These are phyloP conservation scores for Colletotrichum australisinense DNA, from an alignment of 2,329 filamentous ascomycete species.

Conservation along the genomic window DNA sequence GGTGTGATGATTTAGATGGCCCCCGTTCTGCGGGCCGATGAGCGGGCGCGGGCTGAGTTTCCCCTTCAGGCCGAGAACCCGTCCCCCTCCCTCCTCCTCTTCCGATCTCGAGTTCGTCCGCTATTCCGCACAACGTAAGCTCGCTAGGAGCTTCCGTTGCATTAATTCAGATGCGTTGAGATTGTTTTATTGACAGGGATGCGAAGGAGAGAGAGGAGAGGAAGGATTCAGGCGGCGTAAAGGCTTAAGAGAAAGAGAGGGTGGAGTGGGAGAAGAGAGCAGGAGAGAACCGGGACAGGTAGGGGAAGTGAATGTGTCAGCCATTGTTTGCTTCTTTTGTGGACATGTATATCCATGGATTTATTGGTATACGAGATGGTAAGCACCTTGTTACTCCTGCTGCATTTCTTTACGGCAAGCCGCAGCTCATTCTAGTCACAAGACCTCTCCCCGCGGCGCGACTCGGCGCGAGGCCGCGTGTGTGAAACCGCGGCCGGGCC, in stretches of 20 bases:
- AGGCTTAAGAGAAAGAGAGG: not conserved
- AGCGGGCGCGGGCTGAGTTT: not conserved
- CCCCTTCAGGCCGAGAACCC: not conserved
- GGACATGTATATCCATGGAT: not conserved
- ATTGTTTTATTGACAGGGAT: not conserved
- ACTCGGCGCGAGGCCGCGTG: no score
- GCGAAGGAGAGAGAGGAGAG: not conserved
- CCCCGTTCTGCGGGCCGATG: conserved; percentile 2
- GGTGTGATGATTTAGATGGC: not conserved
- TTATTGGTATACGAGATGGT: not conserved
- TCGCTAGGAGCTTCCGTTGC: not conserved
- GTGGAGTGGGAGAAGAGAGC: not conserved
- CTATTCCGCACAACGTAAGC: not conserved
- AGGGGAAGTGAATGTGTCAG: not conserved
- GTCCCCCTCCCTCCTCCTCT: no score
- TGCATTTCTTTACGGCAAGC: not conserved
- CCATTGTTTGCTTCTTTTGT: not conserved
- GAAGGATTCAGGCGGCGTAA: not conserved
- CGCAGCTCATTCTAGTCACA: not conserved
- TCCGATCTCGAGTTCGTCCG: not conserved
- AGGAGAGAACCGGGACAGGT: not conserved
- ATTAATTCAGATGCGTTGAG: not conserved
- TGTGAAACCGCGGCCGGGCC: not conserved
- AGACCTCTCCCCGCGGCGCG: not conserved
- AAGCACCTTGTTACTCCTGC: not conserved